Conservation (phyloP, 768 basidiomycete species). For the Myochromella boudieri region DNA sequence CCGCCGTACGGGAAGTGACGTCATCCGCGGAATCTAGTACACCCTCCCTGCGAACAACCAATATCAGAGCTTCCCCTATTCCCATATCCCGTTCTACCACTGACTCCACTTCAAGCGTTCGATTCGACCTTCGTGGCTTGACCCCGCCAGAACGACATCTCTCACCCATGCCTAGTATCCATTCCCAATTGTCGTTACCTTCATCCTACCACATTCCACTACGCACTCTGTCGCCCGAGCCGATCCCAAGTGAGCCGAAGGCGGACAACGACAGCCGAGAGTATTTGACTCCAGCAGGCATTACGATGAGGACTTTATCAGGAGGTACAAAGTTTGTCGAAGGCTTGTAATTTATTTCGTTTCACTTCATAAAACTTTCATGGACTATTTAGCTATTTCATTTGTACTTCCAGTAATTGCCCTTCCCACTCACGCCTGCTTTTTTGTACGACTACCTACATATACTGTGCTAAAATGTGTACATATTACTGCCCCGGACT, state of each 20-base stretch:
- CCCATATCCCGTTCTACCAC: conserved; percentile 22
- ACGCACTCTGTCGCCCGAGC: conserved; percentile 18
- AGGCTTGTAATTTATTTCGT: conserved; percentile 25
- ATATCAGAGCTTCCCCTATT: conserved; percentile 11
- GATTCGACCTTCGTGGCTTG: conserved; percentile 25
- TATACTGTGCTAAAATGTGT: too few species aligned
- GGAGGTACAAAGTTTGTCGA: conserved; percentile 54
- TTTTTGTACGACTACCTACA: too few species aligned
- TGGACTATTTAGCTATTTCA: neutral
- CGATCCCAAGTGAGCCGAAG: conserved; percentile 8
- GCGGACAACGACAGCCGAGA: conserved; percentile 13
- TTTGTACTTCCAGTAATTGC: neutral
- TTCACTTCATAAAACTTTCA: neutral
- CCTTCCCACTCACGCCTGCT: too few species aligned
- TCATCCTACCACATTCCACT: conserved; percentile 26
- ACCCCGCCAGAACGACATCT: conserved; percentile 22
- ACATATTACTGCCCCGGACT: too few species aligned
- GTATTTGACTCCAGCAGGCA: conserved; percentile 17
- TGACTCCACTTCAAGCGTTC: conserved; percentile 28
- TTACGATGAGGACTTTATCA: conserved; percentile 36
- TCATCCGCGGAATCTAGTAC: conserved; percentile 5
- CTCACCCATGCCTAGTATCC: conserved; percentile 25
- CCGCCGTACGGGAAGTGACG: neutral
- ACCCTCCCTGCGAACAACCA: conserved; percentile 4
- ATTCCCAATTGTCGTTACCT: conserved; percentile 27